Conservation (phyloP, 1,139 yeast species). For the Waltiozyma sp. region DNA sequence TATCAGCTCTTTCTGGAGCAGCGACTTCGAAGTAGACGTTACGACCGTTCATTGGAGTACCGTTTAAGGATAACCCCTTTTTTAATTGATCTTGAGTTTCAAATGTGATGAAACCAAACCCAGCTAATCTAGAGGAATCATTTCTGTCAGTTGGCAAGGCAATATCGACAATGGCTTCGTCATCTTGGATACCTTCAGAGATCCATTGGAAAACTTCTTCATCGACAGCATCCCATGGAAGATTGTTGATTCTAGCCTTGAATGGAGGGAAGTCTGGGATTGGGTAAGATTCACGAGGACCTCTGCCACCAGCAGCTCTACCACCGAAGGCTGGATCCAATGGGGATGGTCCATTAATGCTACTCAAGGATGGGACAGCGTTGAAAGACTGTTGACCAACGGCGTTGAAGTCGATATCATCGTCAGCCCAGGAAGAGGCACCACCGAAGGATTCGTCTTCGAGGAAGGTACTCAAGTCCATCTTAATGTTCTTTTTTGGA, state of each 20-base stretch:
- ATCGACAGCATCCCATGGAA: conserved; percentile 77
- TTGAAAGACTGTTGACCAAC: conserved; percentile 10
- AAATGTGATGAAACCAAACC: conserved; percentile 83
- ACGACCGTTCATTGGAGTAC: conserved; percentile 61
- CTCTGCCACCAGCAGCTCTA: conserved; percentile 15
- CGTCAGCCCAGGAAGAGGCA: conserved; percentile 71
- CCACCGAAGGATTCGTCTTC: conserved; percentile 42
- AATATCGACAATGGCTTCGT: conserved; percentile 40
- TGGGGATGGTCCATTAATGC: conserved; percentile 18
- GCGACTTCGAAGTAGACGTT: conserved; percentile 81
- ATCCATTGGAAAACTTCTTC: conserved; percentile 56
- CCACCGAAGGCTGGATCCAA: conserved; percentile 27
- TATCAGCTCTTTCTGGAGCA: conserved; percentile 52
- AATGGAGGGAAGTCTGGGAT: conserved; percentile 89
- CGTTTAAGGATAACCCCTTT: conserved; percentile 56
- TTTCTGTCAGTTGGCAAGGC: conserved; percentile 59
- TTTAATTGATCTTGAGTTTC: conserved; percentile 54
- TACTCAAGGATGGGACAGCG: conserved; percentile 9
- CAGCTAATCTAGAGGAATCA: conserved; percentile 57
- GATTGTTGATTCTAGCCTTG: conserved; percentile 77
- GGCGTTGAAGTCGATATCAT: conserved; percentile 41
- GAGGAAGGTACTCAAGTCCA: conserved; percentile 46
- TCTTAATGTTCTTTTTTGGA: conserved; percentile 44
- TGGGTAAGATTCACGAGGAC: conserved; percentile 59
- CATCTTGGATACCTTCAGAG: conserved; percentile 48